Percentiles rank a stretch among this genome's conserved stretches.
phyloP scores from a whole-genome alignment of 331 rosid genomes.

The Quercus tomentella region DNA sequence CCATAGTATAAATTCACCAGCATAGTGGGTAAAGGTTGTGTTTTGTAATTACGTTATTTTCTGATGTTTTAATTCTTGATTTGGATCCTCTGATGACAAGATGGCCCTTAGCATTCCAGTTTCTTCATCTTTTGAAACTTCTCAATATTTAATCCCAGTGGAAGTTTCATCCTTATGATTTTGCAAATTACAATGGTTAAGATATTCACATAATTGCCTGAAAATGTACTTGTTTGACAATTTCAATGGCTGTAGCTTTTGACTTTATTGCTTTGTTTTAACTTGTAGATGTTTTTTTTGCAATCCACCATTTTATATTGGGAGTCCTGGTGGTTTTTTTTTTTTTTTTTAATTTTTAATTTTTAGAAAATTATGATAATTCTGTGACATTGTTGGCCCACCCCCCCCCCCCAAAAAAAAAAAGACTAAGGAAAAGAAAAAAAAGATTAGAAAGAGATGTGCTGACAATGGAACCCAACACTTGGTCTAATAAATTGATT shows the following conservation, averaged over 20 bases:
- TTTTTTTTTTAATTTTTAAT: neutral
- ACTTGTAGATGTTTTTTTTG: neutral
- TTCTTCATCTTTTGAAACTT: neutral
- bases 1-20: conserved; percentile 6
- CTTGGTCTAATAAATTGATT: neutral
- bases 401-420: no score
- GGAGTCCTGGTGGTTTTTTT: neutral
- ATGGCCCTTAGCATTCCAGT: neutral
- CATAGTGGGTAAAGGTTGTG: neutral
- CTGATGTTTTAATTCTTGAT: conserved; percentile 10
- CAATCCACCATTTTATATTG: neutral
- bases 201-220: neutral
- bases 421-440: no score
- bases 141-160: neutral
- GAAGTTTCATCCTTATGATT: neutral
- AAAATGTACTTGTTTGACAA: neutral
- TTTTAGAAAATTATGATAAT: neutral
- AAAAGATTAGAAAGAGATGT: neutral
- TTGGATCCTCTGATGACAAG: conserved; percentile 5
- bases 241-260: neutral
- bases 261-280: neutral
- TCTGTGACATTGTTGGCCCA: neutral
- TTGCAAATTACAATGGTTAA: neutral
- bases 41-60: conserved; percentile 1
- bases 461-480: neutral